These are phyloP conservation scores for Lachancea waltii DNA, from an alignment of 805 yeast species.

Conservation along the genomic window DNA sequence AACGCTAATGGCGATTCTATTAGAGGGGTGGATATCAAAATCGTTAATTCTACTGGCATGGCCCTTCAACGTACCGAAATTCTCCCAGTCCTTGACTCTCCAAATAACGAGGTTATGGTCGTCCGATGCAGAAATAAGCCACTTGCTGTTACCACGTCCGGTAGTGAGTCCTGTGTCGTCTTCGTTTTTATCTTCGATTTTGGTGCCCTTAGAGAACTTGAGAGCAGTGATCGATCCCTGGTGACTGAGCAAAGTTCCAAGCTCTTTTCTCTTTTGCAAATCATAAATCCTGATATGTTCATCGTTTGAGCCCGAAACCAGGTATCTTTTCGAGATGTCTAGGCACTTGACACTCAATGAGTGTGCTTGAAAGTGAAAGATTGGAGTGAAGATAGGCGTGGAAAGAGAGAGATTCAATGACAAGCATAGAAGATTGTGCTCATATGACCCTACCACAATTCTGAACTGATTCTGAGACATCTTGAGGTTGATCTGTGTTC, in stretches of 20 bases:
- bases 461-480: conserved; percentile 47
- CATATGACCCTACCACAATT: conserved; percentile 90
- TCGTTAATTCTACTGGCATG: conserved; percentile 81
- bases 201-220: conserved; percentile 54
- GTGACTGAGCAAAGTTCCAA: conserved; percentile 85
- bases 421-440: conserved; percentile 82
- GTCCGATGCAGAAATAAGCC: conserved; percentile 87
- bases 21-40: conserved; percentile 82
- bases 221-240: conserved; percentile 80
- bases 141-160: conserved; percentile 43
- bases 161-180: conserved; percentile 29
- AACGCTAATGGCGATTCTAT: conserved; percentile 83
- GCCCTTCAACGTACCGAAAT: conserved; percentile 80
- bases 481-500: background rate
- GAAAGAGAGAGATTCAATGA: conserved; percentile 53
- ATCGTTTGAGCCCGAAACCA: conserved; percentile 92
- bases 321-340: conserved; percentile 73
- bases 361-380: conserved; percentile 95
- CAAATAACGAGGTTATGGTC: conserved; percentile 87
- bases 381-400: conserved; percentile 75
- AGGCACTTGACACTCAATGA: conserved; percentile 79
- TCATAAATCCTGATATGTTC: conserved; percentile 94
- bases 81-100: conserved; percentile 97
- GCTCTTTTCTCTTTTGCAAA: conserved; percentile 84
- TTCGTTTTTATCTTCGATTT: conserved; percentile 10